A percentile compares a stretch with the other conserved stretches of the same genome.
These are phyloP conservation scores for Coemansia sp. DNA, from an alignment of 371 early-diverging fungal species.

Conservation along the genomic window DNA sequence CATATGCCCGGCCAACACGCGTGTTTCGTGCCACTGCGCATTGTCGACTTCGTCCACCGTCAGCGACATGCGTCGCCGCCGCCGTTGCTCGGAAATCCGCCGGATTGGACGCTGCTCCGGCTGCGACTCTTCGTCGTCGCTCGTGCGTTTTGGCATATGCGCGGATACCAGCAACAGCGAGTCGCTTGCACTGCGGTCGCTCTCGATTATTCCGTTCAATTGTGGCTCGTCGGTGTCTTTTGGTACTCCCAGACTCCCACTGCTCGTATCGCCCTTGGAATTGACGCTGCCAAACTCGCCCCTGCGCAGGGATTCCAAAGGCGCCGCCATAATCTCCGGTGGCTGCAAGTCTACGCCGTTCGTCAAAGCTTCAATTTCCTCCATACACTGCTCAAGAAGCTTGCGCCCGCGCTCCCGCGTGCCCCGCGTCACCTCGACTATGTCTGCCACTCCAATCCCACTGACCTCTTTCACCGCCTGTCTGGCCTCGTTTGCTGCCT, in stretches of 20 bases:
- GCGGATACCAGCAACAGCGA: neutral
- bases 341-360: conserved; percentile 5
- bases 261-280: neutral
- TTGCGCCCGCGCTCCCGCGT: conserved; percentile 28
- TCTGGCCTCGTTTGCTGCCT: neutral
- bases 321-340: neutral
- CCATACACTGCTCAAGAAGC: conserved; percentile 25
- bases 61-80: conserved; percentile 11
- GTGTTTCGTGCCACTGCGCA: conserved; percentile 14
- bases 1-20: conserved; percentile 34
- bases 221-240: neutral
- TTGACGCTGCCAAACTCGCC: neutral
- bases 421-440: conserved; percentile 11
- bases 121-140: conserved; percentile 7
- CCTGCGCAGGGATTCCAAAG: neutral
- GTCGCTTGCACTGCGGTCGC: conserved; percentile 7
- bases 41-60: conserved; percentile 19
- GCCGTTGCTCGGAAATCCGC: conserved; percentile 22
- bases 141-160: neutral
- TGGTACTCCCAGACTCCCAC: neutral
- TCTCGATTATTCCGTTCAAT: conserved; percentile 28
- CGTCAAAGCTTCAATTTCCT: conserved; percentile 23
- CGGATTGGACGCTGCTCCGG: conserved; percentile 18
- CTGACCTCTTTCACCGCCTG: neutral
- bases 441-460: neutral